Conservation (phyloP, 306 rosid genomes). For the Cercis canadensis region DNA sequence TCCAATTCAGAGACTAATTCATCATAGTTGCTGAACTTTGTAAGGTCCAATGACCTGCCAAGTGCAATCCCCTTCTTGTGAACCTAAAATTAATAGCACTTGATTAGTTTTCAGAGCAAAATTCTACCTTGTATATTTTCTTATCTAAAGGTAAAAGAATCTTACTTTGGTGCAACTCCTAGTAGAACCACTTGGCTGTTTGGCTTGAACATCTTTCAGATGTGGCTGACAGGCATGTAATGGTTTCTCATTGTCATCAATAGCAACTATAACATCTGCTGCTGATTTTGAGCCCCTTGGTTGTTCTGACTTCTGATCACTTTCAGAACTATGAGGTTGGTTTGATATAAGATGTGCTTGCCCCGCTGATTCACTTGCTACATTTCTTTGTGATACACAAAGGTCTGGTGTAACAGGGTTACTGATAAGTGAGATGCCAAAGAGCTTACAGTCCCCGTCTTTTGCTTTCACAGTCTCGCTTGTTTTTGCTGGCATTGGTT, state of each 20-base stretch:
- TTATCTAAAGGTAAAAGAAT: neutral
- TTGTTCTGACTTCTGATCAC: slow-evolving; percentile 60
- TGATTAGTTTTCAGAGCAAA: slow-evolving; percentile 10
- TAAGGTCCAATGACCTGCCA: slow-evolving; percentile 94
- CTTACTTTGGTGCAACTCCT: slow-evolving; percentile 95
- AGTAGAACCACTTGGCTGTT: slow-evolving; percentile 57
- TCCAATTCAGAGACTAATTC: slow-evolving; percentile 85
- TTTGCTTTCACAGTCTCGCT: slow-evolving; percentile 55
- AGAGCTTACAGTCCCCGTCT: slow-evolving; percentile 80
- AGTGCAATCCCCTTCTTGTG: slow-evolving; percentile 98
- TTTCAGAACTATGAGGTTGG: slow-evolving; percentile 45
- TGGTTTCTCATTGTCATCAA: slow-evolving; percentile 52
- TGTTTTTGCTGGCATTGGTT: slow-evolving; percentile 41
- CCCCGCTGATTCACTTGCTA: slow-evolving; percentile 45
- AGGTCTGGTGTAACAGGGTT: slow-evolving; percentile 49
- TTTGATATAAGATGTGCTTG: slow-evolving; percentile 32
- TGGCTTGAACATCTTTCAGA: slow-evolving; percentile 61
- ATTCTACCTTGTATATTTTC: neutral
- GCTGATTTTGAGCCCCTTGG: slow-evolving; percentile 48
- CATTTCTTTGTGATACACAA: slow-evolving; percentile 38
- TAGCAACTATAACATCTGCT: slow-evolving; percentile 51
- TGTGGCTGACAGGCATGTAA: slow-evolving; percentile 50
- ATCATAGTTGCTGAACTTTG: slow-evolving; percentile 75
- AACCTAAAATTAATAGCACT: slow-evolving; percentile 63
- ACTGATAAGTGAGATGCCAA: slow-evolving; percentile 75